Base-by-base conservation (phyloP, 1,284 basidiomycete species). In the Tilletia horrida region DNA sequence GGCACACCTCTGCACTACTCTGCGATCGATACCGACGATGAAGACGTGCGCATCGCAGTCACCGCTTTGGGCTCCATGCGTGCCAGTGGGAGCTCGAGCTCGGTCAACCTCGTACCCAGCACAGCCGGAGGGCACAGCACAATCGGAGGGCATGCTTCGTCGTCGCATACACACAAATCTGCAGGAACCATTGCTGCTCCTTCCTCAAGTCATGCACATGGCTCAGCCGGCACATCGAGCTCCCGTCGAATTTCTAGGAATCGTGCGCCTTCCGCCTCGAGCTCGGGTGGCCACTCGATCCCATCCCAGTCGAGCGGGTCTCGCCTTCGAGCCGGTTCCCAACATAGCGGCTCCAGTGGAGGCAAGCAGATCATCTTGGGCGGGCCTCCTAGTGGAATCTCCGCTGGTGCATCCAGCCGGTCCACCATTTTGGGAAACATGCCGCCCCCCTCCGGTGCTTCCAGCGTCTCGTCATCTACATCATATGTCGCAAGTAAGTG, bases 11-110 rank as follows among this genome's bases (percentile, higher is more conserved):
- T 59, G 23, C 23, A 59, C 55, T 59, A 35, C 55, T 29, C 55
- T 18, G 55, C 55, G 27, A 59, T 59, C 55, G 55, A 59, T 27
- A 59, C 55, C 27, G 55, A 59, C 55, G 55, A 59, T 21, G 55
- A 59, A 27, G 55, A 59, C n/a, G 55, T 59, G 11, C 25, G 55
- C 25, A 59, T 59, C 27, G 55, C 55, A 2, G 55, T 59, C 29
- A 59, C 25, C n/a, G 55, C 55, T 18, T 27, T 59, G 3, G 55
- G 55, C 29, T 59, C 55, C 55, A 59, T 59, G 55, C 25, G 55
- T 9, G 55, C 55, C 55, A 59, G 55, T 21, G 55, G 55, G 11
- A 40, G 55, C 25, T 31, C 11, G 11, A 59, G 55, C 55, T 31
- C 18, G 18, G 45, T 18, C 6, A 48, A 23, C 16, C 18, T 48